Evolutionary conservation across 2,329 filamentous ascomycete genomes (phyloP), one percentile per base, ranked within the genome.

Genomic region (Trichoderma gracile): DNA sequence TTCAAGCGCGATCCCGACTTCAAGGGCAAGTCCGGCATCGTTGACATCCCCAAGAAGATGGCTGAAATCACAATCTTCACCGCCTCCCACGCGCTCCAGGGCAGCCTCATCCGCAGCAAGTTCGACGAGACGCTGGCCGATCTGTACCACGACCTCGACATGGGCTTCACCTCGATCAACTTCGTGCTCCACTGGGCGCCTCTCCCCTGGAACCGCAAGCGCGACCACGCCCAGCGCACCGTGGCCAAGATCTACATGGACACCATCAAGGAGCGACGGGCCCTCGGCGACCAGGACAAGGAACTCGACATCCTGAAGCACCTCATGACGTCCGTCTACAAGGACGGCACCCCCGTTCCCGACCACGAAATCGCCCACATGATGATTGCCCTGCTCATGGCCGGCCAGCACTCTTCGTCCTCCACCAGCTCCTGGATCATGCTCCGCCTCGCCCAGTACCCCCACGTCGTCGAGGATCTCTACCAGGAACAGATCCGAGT

Each of bases 381-480:
- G 86, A 94, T 96, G 91, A 96, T 96, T 77, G 92, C 92, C 6
- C 84, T 96, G 23, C 86, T 96, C 67, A 96, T 96, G 92, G 92
- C 91, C 65, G 92, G 92, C 63, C 92, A 96, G 75, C 92, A 96
- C 80, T 94, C 90, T 2, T 94, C 91, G 2, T 92, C 92, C 4
- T 92, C 91, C 21, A 93, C 91, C 45, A 89, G 87, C 71, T 86
- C 91, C 45, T 96, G 92, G 91, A 93, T 96, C 72, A 84, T 95
- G 75, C 84, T 96, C 46, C 89, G 89, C 69, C 86, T 96, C 43
- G 92, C 92, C 27, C 85, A 89, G 66, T 84, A 89, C 71, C 91
- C 92, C 14, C 82, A 93, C 19, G 86, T 96, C 66, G 82, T 89
- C 71, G 90, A 96, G 71, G 90, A 94, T 71, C 85, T 96, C 15